Evolutionary conservation across 148 eudicot genomes (phyloP).

Genomic region (Selenicereus undatus): DNA sequence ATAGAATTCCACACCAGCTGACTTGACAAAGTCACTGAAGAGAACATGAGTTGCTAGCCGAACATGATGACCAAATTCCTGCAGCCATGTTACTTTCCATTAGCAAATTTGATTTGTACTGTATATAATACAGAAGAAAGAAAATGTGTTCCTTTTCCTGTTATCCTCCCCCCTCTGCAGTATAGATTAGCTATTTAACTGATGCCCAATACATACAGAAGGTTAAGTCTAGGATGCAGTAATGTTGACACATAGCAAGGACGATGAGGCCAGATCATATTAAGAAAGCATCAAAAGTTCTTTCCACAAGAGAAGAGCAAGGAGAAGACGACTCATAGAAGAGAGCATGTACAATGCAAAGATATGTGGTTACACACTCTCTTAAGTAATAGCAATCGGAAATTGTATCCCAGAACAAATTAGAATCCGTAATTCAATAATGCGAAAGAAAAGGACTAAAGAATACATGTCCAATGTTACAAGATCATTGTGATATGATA

Average conservation of each 20-base stretch:
- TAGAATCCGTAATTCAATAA: not conserved
- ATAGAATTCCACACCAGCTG: conserved; percentile 88
- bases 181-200: not conserved
- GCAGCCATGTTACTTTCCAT: conserved; percentile 21
- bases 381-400: too few relatives aligned
- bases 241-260: too few relatives aligned
- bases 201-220: not conserved
- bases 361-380: too few relatives aligned
- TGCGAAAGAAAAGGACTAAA: not conserved
- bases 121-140: not conserved
- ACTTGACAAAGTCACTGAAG: conserved; percentile 72
- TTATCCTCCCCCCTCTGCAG: too few relatives aligned
- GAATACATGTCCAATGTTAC: not conserved
- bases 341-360: too few relatives aligned
- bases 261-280: too few relatives aligned
- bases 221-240: not conserved
- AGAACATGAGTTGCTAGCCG: conserved; percentile 86
- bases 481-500: not conserved
- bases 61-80: conserved; percentile 93
- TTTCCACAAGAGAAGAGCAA: too few relatives aligned
- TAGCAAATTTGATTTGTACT: not conserved
- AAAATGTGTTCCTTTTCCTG: not conserved
- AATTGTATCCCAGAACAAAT: not conserved
- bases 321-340: too few relatives aligned
- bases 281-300: too few relatives aligned